Evolutionary conservation across 2,329 filamentous ascomycete species (phyloP), one percentile per base, ranked within the genome.

Genomic region (Bipolaris oryzae): DNA sequence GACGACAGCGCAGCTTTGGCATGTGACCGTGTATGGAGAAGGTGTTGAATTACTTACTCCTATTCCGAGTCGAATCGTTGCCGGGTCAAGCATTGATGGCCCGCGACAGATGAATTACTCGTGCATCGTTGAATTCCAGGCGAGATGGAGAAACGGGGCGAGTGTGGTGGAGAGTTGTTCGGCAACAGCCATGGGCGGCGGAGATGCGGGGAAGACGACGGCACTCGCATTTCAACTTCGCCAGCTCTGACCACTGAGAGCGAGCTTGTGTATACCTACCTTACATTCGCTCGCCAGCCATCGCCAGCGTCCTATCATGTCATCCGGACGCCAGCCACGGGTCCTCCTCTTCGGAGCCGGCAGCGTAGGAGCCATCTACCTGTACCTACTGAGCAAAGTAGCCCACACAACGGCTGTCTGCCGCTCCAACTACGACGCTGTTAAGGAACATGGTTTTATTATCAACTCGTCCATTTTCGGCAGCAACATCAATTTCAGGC

Each of bases 391-490:
- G 5, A 71, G 74, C 13, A 72, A 76, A 64, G 74, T 73, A 45
- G 72, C 74, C 13, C 69, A 71, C 43, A 74, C 78, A n/a, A 80
- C 77, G 18, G 76, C 76, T 2, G 76, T 81, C 41, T 80, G 78
- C 57, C 76, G 79, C 46, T 79, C 77, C 31, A 81, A 80, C 58
- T 80, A 80, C 66, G 61, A 73, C n/a, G 67, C 74, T 13, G 78
- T 73, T 1, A 78, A 74, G 56, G 56, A 68, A 7, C 60, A 77
- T 31, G 79, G 79, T 42, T 79, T 81, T 64, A 64, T 58, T 21
- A 75, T 81, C 53, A 73, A 78, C 54, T 78, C 77, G 3, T 67
- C 68, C 4, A 63, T 75, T 18, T 79, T 76, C 51, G 73, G 73
- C 10, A 53, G 74, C 11, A 53, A 61, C 18, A 70, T 79, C 5